phyloP scores from a whole-genome alignment of 306 rosid genomes.

The Abrus pulchellus region DNA sequence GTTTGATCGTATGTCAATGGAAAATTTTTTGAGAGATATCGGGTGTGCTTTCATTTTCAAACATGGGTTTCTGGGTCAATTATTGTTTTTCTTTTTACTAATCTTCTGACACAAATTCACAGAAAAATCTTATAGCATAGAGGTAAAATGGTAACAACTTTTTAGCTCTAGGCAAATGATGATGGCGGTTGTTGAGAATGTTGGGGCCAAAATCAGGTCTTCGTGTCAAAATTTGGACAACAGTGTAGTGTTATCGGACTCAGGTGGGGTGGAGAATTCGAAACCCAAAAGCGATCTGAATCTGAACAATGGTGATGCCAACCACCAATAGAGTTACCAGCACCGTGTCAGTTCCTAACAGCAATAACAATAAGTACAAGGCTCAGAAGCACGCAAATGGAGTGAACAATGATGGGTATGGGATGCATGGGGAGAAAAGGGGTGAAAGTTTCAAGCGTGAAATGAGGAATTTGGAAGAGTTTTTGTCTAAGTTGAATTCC shows the following conservation, averaged over 20 bases:
- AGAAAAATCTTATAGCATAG: conserved; percentile 45
- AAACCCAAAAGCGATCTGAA: conserved; percentile 71
- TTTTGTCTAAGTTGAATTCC: conserved; percentile 92
- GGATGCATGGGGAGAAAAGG: conserved; percentile 56
- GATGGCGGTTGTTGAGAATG: conserved; percentile 98
- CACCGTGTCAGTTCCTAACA: conserved; percentile 56
- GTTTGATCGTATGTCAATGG: conserved; percentile 54
- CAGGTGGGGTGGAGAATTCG: conserved; percentile 69
- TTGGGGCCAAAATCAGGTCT: conserved; percentile 58
- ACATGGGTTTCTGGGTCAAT: conserved; percentile 30
- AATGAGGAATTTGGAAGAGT: conserved; percentile 96
- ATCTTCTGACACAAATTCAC: conserved; percentile 30
- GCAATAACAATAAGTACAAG: conserved; percentile 60
- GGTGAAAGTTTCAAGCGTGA: conserved; percentile 73
- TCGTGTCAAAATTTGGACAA: conserved; percentile 68
- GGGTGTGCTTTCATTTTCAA: conserved; percentile 49
- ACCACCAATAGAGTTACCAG: conserved; percentile 48
- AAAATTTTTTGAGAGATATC: conserved; percentile 50
- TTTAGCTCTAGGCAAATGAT: conserved; percentile 44
- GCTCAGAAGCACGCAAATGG: conserved; percentile 66
- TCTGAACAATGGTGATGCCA: conserved; percentile 54
- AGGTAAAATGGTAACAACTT: conserved; percentile 42
- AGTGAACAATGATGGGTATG: conserved; percentile 63
- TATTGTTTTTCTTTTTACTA: neutral
- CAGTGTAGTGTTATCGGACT: conserved; percentile 62